A percentile compares a stretch with the other conserved stretches of the same genome.
Conservation (phyloP, 495 filamentous ascomycete species). For the Pseudevernia furfuracea region DNA sequence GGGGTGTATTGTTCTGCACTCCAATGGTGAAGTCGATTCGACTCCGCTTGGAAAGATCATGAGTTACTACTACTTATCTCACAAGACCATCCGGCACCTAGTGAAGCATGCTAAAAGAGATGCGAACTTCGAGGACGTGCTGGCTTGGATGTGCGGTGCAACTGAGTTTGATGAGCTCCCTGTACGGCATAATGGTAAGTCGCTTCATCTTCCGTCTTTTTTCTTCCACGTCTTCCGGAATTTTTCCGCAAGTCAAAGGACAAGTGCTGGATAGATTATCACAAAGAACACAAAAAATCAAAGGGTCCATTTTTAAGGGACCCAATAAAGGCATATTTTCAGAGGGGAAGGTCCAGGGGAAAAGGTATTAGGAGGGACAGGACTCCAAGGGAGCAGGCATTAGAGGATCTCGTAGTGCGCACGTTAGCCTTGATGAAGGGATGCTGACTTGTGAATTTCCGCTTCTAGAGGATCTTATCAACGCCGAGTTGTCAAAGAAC, state of each 20-base stretch:
- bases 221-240: neutral
- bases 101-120: conserved; percentile 65
- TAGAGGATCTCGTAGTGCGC: neutral
- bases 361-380: neutral
- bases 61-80: conserved; percentile 98
- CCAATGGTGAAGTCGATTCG: conserved; percentile 83
- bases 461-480: conserved; percentile 73
- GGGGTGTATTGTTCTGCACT: conserved; percentile 67
- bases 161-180: conserved; percentile 97
- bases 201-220: neutral
- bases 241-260: neutral
- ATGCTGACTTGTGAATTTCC: neutral
- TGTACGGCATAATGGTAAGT: conserved; percentile 78
- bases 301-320: neutral
- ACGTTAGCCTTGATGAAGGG: neutral
- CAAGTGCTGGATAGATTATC: neutral
- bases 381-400: neutral
- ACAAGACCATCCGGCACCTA: conserved; percentile 86
- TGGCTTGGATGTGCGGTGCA: conserved; percentile 87
- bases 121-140: conserved; percentile 75
- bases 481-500: conserved; percentile 77
- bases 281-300: neutral
- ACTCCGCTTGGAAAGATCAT: conserved; percentile 95
- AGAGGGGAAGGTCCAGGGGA: neutral
- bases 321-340: neutral